Base-by-base conservation (phyloP, 2,329 filamentous ascomycete species). In the Colletotrichum chlorophyti region DNA sequence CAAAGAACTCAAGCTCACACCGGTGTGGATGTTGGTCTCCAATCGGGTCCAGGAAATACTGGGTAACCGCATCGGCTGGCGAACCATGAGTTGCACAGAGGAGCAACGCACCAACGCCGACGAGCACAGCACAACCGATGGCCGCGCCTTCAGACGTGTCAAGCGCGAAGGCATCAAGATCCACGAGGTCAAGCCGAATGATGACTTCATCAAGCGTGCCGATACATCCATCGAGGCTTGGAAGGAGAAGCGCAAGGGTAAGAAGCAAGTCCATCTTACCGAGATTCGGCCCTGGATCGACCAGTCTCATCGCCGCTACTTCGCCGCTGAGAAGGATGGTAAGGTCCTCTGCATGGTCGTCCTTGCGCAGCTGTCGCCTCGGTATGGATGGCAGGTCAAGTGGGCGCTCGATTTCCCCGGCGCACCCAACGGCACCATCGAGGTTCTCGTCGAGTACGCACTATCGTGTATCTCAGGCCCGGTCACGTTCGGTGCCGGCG, bases 401-500 rank as follows among this genome's bases (percentile, higher is more conserved):
- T 97, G 95, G 80, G 91, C 90, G n/a, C 86, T 97, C 52, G 92
- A 97, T 74, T 97, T 97, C 81, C 93, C 93, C 0, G 86, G 85
- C 23, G 85, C 93, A 1, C 90, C 93, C n/a, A 91, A 86, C 40
- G 93, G 93, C 42, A 89, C 91, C 29, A 97, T 97, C 63, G 93
- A 97, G 76, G 83, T 89, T 35, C 84, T 95, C 35, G 90, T 96
- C 66, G 86, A 90, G 32, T 83, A 89, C 69, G 85, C 89, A 1
- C 81, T 96, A 60, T 68, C 73, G 6, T 68, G 70, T 35, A 72
- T 85, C 47, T 76, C 77, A 1, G 78, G 79, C 31, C 74, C 79
- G 35, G 89, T 96, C 42, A 97, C 93, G 0, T 97, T 97, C 69
- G 93, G 93, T 49, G 91, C 89, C 1, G 93, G 93, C 48, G 93